A percentile compares a stretch with the other conserved stretches of the same genome.
These are phyloP conservation scores for Trifolium pratense DNA, from an alignment of 306 rosid genomes.

Conservation along the genomic window DNA sequence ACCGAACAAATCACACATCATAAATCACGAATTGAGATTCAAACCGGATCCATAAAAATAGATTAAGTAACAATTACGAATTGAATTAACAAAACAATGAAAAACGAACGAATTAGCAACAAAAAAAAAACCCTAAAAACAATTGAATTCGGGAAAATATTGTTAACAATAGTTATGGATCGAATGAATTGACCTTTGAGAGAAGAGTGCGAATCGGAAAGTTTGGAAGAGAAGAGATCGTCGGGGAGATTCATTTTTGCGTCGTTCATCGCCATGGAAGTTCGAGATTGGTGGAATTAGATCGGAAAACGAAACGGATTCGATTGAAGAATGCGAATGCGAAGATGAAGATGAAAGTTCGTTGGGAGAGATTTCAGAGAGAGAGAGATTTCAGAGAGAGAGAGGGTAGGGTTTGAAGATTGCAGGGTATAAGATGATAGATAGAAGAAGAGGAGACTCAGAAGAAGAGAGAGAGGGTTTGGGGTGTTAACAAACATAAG, in stretches of 20 bases:
- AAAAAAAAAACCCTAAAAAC: constrained; percentile 41
- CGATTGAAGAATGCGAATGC: constrained; percentile 33
- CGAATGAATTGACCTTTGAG: constrained; percentile 47
- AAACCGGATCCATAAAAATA: constrained; percentile 47
- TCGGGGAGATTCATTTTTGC: constrained; percentile 64
- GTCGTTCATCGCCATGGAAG: constrained; percentile 54
- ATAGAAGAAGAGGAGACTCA: constrained; percentile 38
- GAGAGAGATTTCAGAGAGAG: constrained; percentile 37
- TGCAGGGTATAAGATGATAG: constrained; percentile 50
- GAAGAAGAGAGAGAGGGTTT: constrained; percentile 26
- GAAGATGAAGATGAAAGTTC: constrained; percentile 20
- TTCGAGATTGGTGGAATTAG: constrained; percentile 36
- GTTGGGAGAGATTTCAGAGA: not conserved
- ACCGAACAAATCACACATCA: no score
- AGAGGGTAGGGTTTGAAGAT: constrained; percentile 53
- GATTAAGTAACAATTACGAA: constrained; percentile 24
- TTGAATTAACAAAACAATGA: not conserved
- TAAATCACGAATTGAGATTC: constrained; percentile 40
- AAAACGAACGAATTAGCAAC: not conserved
- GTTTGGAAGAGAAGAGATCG: constrained; percentile 60
- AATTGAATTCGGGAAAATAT: not conserved
- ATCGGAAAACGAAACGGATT: not conserved
- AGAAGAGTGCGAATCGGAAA: constrained; percentile 48
- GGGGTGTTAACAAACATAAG: constrained; percentile 29
- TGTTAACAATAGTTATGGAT: not conserved